Conservation (phyloP, 495 filamentous ascomycete genomes). For the Penicillium roqueforti region DNA sequence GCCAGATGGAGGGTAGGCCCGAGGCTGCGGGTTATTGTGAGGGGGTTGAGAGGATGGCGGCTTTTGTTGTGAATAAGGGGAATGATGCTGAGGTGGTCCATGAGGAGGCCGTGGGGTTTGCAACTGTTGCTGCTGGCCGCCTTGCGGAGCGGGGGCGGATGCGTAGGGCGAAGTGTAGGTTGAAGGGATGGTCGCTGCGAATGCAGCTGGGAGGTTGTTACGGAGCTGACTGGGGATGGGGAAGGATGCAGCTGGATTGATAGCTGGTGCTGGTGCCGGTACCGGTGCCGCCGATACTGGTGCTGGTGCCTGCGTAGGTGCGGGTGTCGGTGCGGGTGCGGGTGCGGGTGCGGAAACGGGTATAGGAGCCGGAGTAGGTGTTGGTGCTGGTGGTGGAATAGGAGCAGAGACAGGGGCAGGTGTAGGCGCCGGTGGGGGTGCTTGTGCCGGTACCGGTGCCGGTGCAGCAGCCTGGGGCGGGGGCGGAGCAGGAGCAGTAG, state of each 20-base stretch:
- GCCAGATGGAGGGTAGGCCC: slow-evolving; percentile 20
- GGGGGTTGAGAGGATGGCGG: slow-evolving; percentile 18
- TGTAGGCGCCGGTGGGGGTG: slow-evolving; percentile 20
- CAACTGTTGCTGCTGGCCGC: slow-evolving; percentile 28
- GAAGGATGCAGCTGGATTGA: slow-evolving; percentile 27
- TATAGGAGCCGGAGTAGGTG: slow-evolving; percentile 10
- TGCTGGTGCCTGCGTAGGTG: slow-evolving; percentile 1
- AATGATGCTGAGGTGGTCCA: slow-evolving; percentile 25
- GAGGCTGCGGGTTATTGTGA: slow-evolving; percentile 20
- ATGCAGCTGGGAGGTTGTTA: slow-evolving; percentile 43
- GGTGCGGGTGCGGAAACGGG: slow-evolving; percentile 12
- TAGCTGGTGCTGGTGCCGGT: slow-evolving; percentile 10
- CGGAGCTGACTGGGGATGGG: slow-evolving; percentile 41
- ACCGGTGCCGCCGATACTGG: slow-evolving; percentile 11
- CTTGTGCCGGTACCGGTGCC: slow-evolving; percentile 14
- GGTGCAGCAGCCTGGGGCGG: slow-evolving; percentile 2
- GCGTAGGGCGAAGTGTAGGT: slow-evolving; percentile 45
- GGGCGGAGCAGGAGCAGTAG: slow-evolving; percentile 15
- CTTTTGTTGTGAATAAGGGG: slow-evolving; percentile 24
- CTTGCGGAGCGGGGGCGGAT: slow-evolving; percentile 35
- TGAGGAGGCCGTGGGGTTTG: slow-evolving; percentile 29
- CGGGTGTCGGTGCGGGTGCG: background rate
- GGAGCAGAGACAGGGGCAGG: slow-evolving; percentile 17
- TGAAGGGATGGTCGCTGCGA: slow-evolving; percentile 37
- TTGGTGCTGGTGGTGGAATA: slow-evolving; percentile 19